Base-by-base conservation (phyloP, 768 basidiomycete genomes). In the Tricholoma sp. region DNA sequence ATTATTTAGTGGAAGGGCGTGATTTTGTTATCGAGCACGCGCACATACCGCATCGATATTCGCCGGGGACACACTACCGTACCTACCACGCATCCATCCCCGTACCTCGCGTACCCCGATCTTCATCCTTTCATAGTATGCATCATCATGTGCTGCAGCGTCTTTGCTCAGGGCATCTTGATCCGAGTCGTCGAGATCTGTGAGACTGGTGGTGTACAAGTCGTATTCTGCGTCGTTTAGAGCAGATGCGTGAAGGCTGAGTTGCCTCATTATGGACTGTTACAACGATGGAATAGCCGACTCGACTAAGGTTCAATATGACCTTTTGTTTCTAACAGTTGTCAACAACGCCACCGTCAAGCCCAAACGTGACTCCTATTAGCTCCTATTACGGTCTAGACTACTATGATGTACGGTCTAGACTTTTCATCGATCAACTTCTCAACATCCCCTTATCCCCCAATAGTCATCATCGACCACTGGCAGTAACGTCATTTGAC, bases 71-170 rank as follows among this genome's bases (percentile, higher is more conserved):
- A 91, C 66, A 59, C 78, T 72, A 6, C 80, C 70, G 64, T 88
- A 91, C 58, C 88, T 74, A 14, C 90, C 89, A 27, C 86, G 72
- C 54, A 91, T 70, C 89, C 89, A 91, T 5, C 86, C 89, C 37
- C 88, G 74, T 9, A 78, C 85, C 66, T 91, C 89, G 29, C 89
- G 80, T 21, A 79, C 78, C 31, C 85, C 80, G 12, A 90, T 72
- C 6, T 69, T 61, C 52, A 82, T 75, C 18, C 70, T 66, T 58
- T 87, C 85, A 62, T 82, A 86, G 62, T 79, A 78, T 0, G 68
- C 71, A 68, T 84, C 82, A 57, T 77, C 70, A 47, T 69, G 67
- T 21, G 56, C 43, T 21, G 56, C 43, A 19, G 49, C 52, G n/a
- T 41, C 14, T 18, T 41, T n/a, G 24, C 24, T 49, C 24, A 16